Base-by-base conservation (phyloP, 2,329 filamentous ascomycete species). In the Triangularia setosa region DNA sequence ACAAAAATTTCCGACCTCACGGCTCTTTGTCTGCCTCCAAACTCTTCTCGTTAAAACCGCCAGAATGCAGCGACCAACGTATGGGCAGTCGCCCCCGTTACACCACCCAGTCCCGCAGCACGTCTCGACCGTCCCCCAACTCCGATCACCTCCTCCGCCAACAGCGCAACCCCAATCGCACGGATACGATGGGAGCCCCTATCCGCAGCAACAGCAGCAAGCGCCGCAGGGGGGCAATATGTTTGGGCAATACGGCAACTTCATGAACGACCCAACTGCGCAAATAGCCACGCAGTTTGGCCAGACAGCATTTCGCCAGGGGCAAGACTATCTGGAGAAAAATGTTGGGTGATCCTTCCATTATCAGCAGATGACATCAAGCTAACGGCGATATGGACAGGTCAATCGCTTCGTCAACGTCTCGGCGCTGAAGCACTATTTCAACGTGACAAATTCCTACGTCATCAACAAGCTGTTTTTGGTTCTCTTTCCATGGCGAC, bases 101-200 rank as follows among this genome's bases (percentile, higher is more conserved):
- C 95, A 98, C 79, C 95, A 98, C 77, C 95, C 95, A 64, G 93
- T 98, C 65, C 95, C 95, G 67, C 95, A 99, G 79, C 95, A 99
- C 83, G 94, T 98, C 73, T 98, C 95, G 75, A 96, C 93, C 64
- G 95, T 99, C 58, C 95, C 95, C 54, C 95, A 98, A 80, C 88
- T 99, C 76, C 89, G 96, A 78, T 98, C 95, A 64, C 95, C 95
- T 66, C 94, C 91, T 64, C 91, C 92, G 67, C 93, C 92, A 40
- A 84, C 84, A 60, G 86, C 84, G 64, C 88, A 87, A 69, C 87
- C 88, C 64, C 89, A 91, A 73, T 84, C 87, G 35, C 85, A 87
- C 70, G 83, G 84, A 67, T 81, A 83, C 68, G 71, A 70, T 66
- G 83, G 84, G 69, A 84, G 90, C 79, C 87, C 89, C 59, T 93